Evolutionary conservation across 441 rosid species (phyloP), one percentile per base, ranked within the genome.

Genomic region (Capsella rubella): DNA sequence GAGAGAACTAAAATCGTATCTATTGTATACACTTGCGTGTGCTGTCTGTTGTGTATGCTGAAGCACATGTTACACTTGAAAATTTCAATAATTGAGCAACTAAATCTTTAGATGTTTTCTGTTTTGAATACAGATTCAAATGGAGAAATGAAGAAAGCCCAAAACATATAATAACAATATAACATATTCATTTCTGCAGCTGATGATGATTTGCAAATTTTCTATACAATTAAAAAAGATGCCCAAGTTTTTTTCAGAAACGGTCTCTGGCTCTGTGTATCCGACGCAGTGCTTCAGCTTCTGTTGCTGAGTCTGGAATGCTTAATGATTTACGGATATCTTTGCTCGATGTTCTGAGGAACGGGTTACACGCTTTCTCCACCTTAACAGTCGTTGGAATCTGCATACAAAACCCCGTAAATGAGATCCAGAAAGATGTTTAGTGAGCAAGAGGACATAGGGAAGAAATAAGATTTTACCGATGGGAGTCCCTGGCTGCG

Each of bases 281-380:
- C 56, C 82, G 71, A 58, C 89, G 80, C 64, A 93, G 67, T 21
- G 90, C 94, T 72, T 93, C 96, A 1, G 89, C 84, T 61, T 91
- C 96, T 10, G 62, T 82, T 21, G 91, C 91, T 0, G 86, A 64
- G 4, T 71, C 85, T 3, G 95, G 86, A 76, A 95, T 91, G 16
- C 78, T 66, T 53, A 95, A 76, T 2, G 82, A 67, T 66, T 71
- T 84, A 34, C 95, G 83, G 76, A 95, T 93, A 66, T 93, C 98
- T 25, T 63, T 45, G 65, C 90, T 95, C 0, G 89, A 79, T 40
- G 89, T 81, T 34, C 98, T 95, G 28, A 95, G 94, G 84, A 95
- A 95, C 2, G 99, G 99, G 78, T 95, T 95, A 50, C 98, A 93
- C 8, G 84, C 87, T 79, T 95, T 95, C 84, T 95, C 99, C 29